A percentile compares a stretch with the other conserved stretches of the same genome.
These are phyloP conservation scores for Neopestalotiopsis rosae DNA, from an alignment of 2,329 filamentous ascomycete genomes.

Conservation along the genomic window DNA sequence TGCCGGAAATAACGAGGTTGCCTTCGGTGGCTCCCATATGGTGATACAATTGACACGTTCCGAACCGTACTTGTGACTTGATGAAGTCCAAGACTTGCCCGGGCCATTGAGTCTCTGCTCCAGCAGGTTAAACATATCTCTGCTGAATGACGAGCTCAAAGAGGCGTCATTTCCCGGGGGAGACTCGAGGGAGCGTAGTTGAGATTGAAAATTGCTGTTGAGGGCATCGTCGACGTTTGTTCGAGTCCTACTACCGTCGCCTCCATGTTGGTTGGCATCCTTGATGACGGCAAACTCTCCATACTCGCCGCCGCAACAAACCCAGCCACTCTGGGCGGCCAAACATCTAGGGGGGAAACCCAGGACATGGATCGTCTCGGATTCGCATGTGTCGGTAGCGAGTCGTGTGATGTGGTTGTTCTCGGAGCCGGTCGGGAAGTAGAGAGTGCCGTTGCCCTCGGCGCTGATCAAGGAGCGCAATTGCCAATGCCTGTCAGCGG, in stretches of 20 bases:
- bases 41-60: constrained; percentile 72
- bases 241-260: constrained; percentile 17
- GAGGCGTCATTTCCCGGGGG: constrained; percentile 38
- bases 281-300: constrained; percentile 87
- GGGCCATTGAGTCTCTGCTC: constrained; percentile 40
- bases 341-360: constrained; percentile 83
- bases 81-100: constrained; percentile 52
- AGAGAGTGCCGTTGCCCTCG: constrained; percentile 76
- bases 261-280: constrained; percentile 39
- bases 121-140: constrained; percentile 38
- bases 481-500: constrained; percentile 75
- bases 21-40: constrained; percentile 60
- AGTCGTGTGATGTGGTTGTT: constrained; percentile 70
- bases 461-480: constrained; percentile 89
- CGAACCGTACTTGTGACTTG: constrained; percentile 59
- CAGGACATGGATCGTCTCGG: constrained; percentile 74
- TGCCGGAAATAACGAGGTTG: constrained; percentile 29
- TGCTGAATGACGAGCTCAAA: constrained; percentile 34
- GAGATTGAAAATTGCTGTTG: constrained; percentile 28
- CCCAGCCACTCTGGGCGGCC: constrained; percentile 84
- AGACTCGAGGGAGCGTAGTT: constrained; percentile 28
- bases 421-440: constrained; percentile 80
- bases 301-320: constrained; percentile 87
- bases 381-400: constrained; percentile 71
- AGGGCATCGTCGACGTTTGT: constrained; percentile 32